Evolutionary conservation across 2,329 filamentous ascomycete genomes (phyloP).

Genomic region (Alternaria panax): DNA sequence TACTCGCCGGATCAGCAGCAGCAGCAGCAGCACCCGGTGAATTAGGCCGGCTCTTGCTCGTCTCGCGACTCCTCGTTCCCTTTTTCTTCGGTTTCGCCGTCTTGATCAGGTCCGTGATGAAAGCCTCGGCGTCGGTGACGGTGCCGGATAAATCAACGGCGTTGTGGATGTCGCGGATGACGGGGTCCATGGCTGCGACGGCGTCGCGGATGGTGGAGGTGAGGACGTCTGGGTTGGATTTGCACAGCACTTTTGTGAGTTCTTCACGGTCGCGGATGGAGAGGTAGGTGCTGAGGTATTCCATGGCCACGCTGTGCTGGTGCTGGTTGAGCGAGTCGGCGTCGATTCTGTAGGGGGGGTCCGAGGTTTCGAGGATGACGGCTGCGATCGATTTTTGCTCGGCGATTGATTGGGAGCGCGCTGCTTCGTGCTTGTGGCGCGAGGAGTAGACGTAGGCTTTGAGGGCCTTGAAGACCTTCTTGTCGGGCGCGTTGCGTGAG

Average conservation of each 20-base stretch:
- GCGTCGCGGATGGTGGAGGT: constrained; percentile 71
- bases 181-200: constrained; percentile 74
- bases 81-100: constrained; percentile 52
- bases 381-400: constrained; percentile 68
- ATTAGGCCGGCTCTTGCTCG: constrained; percentile 29
- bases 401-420: constrained; percentile 63
- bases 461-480: constrained; percentile 68
- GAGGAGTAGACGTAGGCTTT: constrained; percentile 63
- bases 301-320: constrained; percentile 70
- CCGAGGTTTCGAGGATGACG: constrained; percentile 66
- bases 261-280: constrained; percentile 76
- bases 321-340: constrained; percentile 60
- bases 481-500: constrained; percentile 64
- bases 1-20: constrained; percentile 36
- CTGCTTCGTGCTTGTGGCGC: constrained; percentile 65
- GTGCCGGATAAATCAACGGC: constrained; percentile 75
- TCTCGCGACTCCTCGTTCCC: constrained; percentile 30
- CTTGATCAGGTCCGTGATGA: constrained; percentile 75
- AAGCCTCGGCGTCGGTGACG: constrained; percentile 70
- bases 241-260: constrained; percentile 72
- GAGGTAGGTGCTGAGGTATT: constrained; percentile 75
- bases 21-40: too few species aligned
- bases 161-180: constrained; percentile 75
- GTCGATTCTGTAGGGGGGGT: constrained; percentile 50
- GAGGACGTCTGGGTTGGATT: constrained; percentile 73